Evolutionary conservation across 2,329 filamentous ascomycete genomes (phyloP).

Genomic region (Trichothecium sympodiale): DNA sequence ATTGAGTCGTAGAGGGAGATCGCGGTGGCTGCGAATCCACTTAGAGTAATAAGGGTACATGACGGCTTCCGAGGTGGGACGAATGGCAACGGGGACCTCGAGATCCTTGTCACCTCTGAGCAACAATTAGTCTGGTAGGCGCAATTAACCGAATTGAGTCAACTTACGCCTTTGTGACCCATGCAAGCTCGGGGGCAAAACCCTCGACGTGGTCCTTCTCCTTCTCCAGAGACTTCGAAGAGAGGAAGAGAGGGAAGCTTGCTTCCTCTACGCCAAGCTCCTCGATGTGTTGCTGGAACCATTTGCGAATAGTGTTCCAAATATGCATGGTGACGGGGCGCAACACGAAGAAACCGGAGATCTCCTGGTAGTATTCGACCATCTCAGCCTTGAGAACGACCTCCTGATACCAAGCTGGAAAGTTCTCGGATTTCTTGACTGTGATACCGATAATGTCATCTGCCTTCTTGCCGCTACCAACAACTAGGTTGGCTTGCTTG

Average conservation of each 20-base stretch:
- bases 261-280: constrained; percentile 87
- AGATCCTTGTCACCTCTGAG: constrained; percentile 78
- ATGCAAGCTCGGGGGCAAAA: constrained; percentile 88
- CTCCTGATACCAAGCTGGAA: constrained; percentile 94
- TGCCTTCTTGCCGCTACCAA: constrained; percentile 48
- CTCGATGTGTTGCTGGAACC: constrained; percentile 69
- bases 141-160: neutral
- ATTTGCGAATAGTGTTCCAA: constrained; percentile 55
- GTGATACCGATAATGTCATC: constrained; percentile 80
- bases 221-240: constrained; percentile 71
- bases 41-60: constrained; percentile 96
- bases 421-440: constrained; percentile 73
- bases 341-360: constrained; percentile 94
- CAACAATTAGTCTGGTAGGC: constrained; percentile 2
- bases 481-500: constrained; percentile 37
- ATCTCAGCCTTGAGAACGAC: constrained; percentile 94
- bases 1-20: constrained; percentile 87
- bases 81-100: constrained; percentile 63
- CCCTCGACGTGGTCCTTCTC: constrained; percentile 98
- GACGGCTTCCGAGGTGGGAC: constrained; percentile 62
- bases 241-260: constrained; percentile 95
- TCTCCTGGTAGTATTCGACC: constrained; percentile 91
- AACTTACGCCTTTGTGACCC: constrained; percentile 72
- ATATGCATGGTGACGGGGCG: constrained; percentile 60
- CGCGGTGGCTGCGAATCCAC: constrained; percentile 93